Conservation (phyloP, 2,329 filamentous ascomycete species). For the Alternaria triticina region DNA sequence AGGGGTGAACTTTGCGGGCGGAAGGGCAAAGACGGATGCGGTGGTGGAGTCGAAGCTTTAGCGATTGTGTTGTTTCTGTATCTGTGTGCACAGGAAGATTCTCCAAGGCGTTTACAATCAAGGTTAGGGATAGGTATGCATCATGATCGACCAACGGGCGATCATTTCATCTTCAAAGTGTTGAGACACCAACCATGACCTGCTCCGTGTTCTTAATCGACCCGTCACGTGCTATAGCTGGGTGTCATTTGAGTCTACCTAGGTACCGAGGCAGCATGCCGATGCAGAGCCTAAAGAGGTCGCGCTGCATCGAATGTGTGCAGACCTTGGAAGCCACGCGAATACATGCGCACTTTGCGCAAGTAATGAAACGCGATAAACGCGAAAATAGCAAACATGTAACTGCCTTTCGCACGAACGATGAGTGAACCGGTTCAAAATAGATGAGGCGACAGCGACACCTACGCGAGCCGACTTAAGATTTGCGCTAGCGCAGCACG, state of each 20-base stretch:
- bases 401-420: constrained; percentile 12
- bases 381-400: constrained; percentile 11
- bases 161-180: too few relatives aligned
- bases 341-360: constrained; percentile 1
- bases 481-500: constrained; percentile 1
- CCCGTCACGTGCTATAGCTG: not conserved
- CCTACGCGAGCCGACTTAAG: not conserved
- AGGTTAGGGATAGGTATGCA: not conserved
- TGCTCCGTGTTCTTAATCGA: not conserved
- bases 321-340: not conserved
- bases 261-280: too few relatives aligned
- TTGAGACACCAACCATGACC: not conserved
- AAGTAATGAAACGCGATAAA: constrained; percentile 2
- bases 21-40: not conserved
- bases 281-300: not conserved
- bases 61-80: not conserved
- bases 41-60: constrained; percentile 24
- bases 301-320: not conserved
- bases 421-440: constrained; percentile 4
- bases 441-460: constrained; percentile 6
- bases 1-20: constrained; percentile 26
- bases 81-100: not conserved
- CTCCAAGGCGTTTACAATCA: not conserved
- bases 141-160: not conserved
- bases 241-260: not conserved